Base-by-base conservation (phyloP, 176 grass and related monocot species). In the Zizania latifolia region DNA sequence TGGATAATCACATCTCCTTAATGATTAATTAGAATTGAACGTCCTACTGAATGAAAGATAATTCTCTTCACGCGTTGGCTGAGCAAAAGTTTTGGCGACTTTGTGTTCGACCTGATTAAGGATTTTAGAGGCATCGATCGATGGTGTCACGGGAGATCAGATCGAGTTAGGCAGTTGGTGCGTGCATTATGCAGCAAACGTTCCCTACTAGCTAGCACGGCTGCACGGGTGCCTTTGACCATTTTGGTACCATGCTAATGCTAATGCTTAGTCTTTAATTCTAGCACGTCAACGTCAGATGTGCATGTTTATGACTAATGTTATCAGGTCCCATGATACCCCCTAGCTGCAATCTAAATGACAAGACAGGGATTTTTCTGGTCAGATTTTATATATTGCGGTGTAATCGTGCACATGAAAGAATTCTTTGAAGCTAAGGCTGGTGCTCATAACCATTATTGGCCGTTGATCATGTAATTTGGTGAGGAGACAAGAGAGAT, bases 81-180 rank as follows among this genome's bases (percentile, higher is more conserved):
- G 44, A 65, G 38, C n/a, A 10, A 11, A 2, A 13, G 1, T 2
- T 23, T 66, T 60, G 53, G 11, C n/a, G 28, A n/a, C n/a, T 2
- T n/a, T 23, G 17, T 28, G 16, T 70, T 86, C 56, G 64, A 45
- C 55, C 35, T 81, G 59, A 86, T 63, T 71, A 57, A 86, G 72
- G 78, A 64, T 76, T 77, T 86, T 41, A 8, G 55, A 37, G 16
- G 55, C 63, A 54, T 35, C 27, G 5, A 5, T 0, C 23, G 10
- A 66, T 5, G 14, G 23, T 39, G 11, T 40, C 19, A 7, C 55
- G 14, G 32, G 32, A 29, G 16, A 10, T 55, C 21, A 36, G 32
- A 6, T n/a, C 0, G 7, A 53, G 41, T 10, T 14, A 48, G 57
- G 74, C 4, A 54, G 84, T 81, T 69, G 77, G 54, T 28, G 63